phyloP scores from a whole-genome alignment of 805 yeast genomes.

The Candida railenensis region DNA sequence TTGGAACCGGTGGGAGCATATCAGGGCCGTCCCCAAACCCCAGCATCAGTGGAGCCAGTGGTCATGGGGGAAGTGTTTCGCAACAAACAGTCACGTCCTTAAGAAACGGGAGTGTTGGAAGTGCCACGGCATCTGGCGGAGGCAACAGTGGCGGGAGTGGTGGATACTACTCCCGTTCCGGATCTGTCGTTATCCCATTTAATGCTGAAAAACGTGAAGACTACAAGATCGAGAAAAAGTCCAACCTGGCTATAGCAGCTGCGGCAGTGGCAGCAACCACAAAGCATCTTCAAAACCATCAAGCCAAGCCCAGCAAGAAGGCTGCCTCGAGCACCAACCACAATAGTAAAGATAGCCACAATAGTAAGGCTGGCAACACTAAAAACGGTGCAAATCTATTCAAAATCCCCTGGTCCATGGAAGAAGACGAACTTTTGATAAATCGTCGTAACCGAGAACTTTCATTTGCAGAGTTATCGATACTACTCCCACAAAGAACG shows the following conservation, averaged over 20 bases:
- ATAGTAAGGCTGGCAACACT: background rate
- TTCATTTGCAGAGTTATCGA: constrained; percentile 69
- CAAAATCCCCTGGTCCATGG: constrained; percentile 51
- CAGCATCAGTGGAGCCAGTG: constrained; percentile 33
- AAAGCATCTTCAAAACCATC: constrained; percentile 4
- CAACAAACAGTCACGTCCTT: constrained; percentile 38
- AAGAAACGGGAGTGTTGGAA: constrained; percentile 35
- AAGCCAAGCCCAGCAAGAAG: constrained; percentile 7
- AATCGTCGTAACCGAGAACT: constrained; percentile 57
- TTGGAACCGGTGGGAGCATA: constrained; percentile 37
- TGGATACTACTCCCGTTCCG: constrained; percentile 37
- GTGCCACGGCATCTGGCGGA: constrained; percentile 5
- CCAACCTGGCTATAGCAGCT: constrained; percentile 17
- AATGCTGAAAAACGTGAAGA: constrained; percentile 19
- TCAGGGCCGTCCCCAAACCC: constrained; percentile 41
- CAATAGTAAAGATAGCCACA: constrained; percentile 2
- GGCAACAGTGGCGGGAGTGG: constrained; percentile 10
- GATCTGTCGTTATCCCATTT: constrained; percentile 37
- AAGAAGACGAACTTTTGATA: constrained; percentile 69
- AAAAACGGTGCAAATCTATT: constrained; percentile 12
- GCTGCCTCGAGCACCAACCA: constrained; percentile 1
- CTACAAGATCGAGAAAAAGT: constrained; percentile 17
- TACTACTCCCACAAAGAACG: constrained; percentile 68
- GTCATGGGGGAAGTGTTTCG: constrained; percentile 18
- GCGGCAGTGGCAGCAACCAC: constrained; percentile 8